Conservation (phyloP, 305 asterid species). For the Striga hermonthica region DNA sequence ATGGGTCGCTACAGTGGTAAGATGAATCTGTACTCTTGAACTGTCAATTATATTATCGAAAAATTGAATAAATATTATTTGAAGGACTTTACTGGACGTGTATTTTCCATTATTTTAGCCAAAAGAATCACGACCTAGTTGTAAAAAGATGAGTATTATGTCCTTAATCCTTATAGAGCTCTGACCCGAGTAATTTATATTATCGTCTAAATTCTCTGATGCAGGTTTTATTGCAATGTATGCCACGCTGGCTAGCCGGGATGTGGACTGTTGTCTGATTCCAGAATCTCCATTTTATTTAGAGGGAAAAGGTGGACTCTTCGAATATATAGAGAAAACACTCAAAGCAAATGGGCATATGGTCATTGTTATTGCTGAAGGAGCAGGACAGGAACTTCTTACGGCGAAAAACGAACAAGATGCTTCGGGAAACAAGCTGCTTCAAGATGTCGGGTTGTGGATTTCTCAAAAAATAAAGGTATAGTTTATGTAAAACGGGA, state of each 20-base stretch:
- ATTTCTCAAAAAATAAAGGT: slow-evolving; percentile 72
- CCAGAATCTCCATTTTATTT: slow-evolving; percentile 72
- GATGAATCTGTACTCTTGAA: slow-evolving; percentile 23
- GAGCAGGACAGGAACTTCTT: slow-evolving; percentile 84
- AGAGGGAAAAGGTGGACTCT: slow-evolving; percentile 72
- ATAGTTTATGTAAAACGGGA: slow-evolving; percentile 1
- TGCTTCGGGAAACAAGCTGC: slow-evolving; percentile 81
- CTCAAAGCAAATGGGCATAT: slow-evolving; percentile 76
- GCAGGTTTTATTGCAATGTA: slow-evolving; percentile 78
- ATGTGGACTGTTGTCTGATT: slow-evolving; percentile 77
- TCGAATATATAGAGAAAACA: slow-evolving; percentile 56
- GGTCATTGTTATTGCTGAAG: slow-evolving; percentile 84
- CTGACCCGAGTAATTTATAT: not conserved
- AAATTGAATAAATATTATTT: slow-evolving; percentile 5
- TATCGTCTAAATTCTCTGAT: slow-evolving; percentile 26
- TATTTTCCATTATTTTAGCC: slow-evolving; percentile 2
- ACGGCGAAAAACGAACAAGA: slow-evolving; percentile 52
- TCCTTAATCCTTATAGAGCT: too few species aligned
- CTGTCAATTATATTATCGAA: not conserved
- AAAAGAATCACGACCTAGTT: not conserved
- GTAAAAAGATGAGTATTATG: too few species aligned
- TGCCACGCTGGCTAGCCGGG: slow-evolving; percentile 83
- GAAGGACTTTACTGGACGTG: not conserved
- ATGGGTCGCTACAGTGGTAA: slow-evolving; percentile 76
- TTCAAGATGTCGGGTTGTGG: slow-evolving; percentile 82